Evolutionary conservation across 176 grass and related monocot genomes (phyloP), one percentile per base, ranked within the genome.

Genomic region (Aegilops umbellulata): DNA sequence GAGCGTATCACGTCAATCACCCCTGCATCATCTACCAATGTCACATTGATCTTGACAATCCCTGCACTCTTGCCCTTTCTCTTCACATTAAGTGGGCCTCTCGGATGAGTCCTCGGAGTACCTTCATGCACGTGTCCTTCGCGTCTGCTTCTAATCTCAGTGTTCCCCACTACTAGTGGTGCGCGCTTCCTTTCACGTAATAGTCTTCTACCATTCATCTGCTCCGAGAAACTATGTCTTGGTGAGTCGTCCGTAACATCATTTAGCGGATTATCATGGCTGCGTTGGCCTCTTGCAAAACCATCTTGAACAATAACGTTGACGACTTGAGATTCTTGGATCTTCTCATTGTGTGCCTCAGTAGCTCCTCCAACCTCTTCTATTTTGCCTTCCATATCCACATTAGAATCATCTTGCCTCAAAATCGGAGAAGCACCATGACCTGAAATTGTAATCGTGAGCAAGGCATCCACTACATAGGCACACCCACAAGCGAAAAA

Each of bases 331-430:
- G 66, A 62, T 8, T 84, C 81, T 76, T 80, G 89, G 76, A 34
- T 67, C 49, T 16, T 53, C 62, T 6, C 44, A 72, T 51, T 69
- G 11, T 35, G 70, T 46, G 11, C 24, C 39, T 77, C 81, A 30
- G n/a, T 65, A 85, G 65, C 41, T 70, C 64, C 62, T 61, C 84
- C 86, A 34, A 44, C 77, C 14, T 27, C 36, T 55, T 80, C 36
- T 62, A 2, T 51, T 38, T 84, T 84, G 29, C 26, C 51, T 60
- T 75, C 47, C 17, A 51, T 7, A 76, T 68, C 72, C 39, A 26
- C 63, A 63, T 62, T 63, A 46, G 61, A 69, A 46, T 24, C 8
- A 17, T 67, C 57, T 80, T 16, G 31, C 3, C 25, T 22, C 1
- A 4, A 75, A 25, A 74, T 31, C 4, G 10, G 7, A 88, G 74